phyloP scores from a whole-genome alignment of 129 eudicot species.

The Saussurea involucrata region DNA sequence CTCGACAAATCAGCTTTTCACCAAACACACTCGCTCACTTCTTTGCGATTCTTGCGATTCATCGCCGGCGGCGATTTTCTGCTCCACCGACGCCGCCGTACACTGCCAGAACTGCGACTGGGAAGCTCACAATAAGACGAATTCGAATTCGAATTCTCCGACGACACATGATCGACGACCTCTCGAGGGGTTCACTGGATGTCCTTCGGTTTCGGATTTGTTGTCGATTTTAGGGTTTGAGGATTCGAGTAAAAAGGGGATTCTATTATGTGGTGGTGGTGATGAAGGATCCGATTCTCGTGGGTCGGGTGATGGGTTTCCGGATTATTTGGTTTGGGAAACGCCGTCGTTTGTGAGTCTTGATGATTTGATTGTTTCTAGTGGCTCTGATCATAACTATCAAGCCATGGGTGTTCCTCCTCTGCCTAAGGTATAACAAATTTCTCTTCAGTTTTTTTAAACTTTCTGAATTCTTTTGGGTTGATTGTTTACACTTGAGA shows the following conservation, averaged over 20 bases:
- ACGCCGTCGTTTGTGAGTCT: slow-evolving; percentile 63
- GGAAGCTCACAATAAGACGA: slow-evolving; percentile 46
- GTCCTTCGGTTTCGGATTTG: slow-evolving; percentile 60
- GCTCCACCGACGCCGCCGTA: slow-evolving; percentile 50
- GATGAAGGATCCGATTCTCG: slow-evolving; percentile 19
- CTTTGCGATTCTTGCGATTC: slow-evolving; percentile 72
- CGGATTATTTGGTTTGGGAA: slow-evolving; percentile 74
- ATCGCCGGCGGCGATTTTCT: slow-evolving; percentile 65
- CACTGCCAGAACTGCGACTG: slow-evolving; percentile 91
- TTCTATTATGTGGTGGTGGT: slow-evolving; percentile 15
- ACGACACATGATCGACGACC: slow-evolving; percentile 60
- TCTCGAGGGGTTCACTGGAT: slow-evolving; percentile 68
- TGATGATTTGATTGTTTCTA: slow-evolving; percentile 70
- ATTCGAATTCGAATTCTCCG: background rate
- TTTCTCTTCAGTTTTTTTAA: background rate
- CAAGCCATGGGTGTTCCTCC: slow-evolving; percentile 82
- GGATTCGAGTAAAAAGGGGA: slow-evolving; percentile 51
- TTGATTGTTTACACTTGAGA: background rate
- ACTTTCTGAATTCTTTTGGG: background rate
- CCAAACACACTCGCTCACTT: slow-evolving; percentile 68
- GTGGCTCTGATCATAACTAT: slow-evolving; percentile 48
- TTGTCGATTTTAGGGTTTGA: slow-evolving; percentile 63
- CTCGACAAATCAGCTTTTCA: slow-evolving; percentile 68
- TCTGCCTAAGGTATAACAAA: slow-evolving; percentile 62
- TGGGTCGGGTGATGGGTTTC: slow-evolving; percentile 41